Conservation (phyloP, 345 rosid genomes). For the Brassica incana region DNA sequence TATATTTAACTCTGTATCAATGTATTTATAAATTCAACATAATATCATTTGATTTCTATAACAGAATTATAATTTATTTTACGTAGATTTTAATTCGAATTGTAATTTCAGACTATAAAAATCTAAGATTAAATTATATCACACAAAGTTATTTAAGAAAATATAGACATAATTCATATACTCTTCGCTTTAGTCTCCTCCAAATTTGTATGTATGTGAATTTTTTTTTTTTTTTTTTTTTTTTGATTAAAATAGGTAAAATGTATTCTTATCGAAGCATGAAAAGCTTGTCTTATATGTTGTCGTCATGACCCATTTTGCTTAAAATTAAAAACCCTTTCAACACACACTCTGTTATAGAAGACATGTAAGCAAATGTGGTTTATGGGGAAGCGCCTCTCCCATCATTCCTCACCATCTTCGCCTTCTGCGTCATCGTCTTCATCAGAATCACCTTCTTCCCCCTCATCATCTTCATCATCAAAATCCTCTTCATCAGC, state of each 20-base stretch:
- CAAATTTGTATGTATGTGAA: too few relatives aligned
- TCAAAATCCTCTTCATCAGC: constrained; percentile 70
- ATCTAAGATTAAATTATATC: too few relatives aligned
- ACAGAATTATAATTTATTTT: too few relatives aligned
- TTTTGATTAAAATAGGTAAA: constrained; percentile 18
- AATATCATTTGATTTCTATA: too few relatives aligned
- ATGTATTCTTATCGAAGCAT: constrained; percentile 4
- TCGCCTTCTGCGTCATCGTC: constrained; percentile 51
- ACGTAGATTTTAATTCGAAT: too few relatives aligned
- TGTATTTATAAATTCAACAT: too few relatives aligned
- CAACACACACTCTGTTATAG: constrained; percentile 25
- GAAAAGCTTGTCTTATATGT: not conserved
- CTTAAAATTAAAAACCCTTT: constrained; percentile 1
- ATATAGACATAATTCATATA: too few relatives aligned
- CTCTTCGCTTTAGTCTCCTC: too few relatives aligned
- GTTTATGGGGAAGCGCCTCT: not conserved
- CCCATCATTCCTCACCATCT: constrained; percentile 37
- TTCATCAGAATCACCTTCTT: constrained; percentile 56
- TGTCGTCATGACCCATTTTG: constrained; percentile 10
- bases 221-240: too few relatives aligned
- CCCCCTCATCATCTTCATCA: constrained; percentile 68
- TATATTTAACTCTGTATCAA: too few relatives aligned
- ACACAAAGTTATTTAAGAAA: too few relatives aligned
- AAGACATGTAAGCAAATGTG: constrained; percentile 34
- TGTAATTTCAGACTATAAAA: too few relatives aligned